Evolutionary conservation across 1,284 basidiomycete genomes (phyloP), one percentile per base, ranked within the genome.

Genomic region (Ganoderma lucidum): DNA sequence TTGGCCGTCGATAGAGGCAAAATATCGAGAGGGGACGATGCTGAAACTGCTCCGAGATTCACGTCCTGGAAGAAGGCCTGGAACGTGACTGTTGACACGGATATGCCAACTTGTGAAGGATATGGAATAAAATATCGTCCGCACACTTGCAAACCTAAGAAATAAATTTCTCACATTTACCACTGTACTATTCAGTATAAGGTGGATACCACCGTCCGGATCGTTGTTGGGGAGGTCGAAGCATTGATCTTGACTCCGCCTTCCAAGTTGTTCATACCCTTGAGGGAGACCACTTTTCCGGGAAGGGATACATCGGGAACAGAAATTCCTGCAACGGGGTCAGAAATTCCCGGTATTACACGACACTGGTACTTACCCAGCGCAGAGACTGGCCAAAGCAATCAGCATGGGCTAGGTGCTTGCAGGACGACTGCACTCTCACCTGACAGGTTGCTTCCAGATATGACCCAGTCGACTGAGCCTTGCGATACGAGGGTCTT

Each of bases 51-150:
- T 2, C 90, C 93, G 66, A 94, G 86, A 76, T 86, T 82, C 35
- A 85, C 83, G 42, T 83, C 80, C 58, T 85, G 83, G 64, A 86
- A 84, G 71, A 83, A 89, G 14, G 88, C 88, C 66, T 87, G 83
- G 79, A 93, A 93, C 9, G 85, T 86, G 68, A 94, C 86, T 3
- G 86, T 85, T 66, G 85, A 87, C 10, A 94, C 82, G 70, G 88
- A 81, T 17, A 95, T 88, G 65, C 93, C 93, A 58, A 94, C 90
- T 85, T 93, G 92, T 2, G 93, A 90, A 37, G 93, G 93, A 88
- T 90, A 68, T 14, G 19, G 45, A 48, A 15, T 19, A 14, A 5
- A 2, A 17, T n/a, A 14, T 28, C 42, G 42, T 59, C 12, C 64
- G 45, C 55, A 67, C 9, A 44, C 60, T 17, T 28, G 62, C 28